Evolutionary conservation across 208 protist species (phyloP).

Genomic region (Histomonas meleagridis): DNA sequence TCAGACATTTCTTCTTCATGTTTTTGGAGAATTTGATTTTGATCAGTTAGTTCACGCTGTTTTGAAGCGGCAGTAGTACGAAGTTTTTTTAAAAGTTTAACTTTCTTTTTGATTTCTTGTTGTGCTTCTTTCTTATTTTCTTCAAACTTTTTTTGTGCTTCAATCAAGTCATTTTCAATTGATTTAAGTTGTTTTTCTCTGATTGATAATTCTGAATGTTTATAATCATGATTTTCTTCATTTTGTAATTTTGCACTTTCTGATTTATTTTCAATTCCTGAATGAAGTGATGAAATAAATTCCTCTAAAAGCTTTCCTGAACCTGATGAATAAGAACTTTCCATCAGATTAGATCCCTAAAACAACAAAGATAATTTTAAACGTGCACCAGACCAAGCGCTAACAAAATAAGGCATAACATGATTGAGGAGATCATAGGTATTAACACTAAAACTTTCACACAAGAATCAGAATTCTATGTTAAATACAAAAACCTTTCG

Average conservation of each 20-base stretch:
- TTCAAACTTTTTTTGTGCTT: background rate
- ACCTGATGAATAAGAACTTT: too few relatives aligned
- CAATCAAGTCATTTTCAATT: background rate
- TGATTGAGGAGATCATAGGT: too few relatives aligned
- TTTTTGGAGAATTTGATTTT: background rate
- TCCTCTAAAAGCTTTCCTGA: background rate
- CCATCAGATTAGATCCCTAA: too few relatives aligned
- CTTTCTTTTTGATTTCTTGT: slow-evolving; percentile 30
- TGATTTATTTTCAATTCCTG: background rate
- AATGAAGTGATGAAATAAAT: background rate
- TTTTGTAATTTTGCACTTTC: background rate
- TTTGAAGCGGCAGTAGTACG: background rate
- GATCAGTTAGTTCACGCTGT: slow-evolving; percentile 6
- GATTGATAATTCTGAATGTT: background rate
- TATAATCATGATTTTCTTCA: background rate
- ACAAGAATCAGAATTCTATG: background rate
- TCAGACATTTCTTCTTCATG: slow-evolving; percentile 20
- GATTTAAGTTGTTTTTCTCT: background rate
- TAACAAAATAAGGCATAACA: too few relatives aligned
- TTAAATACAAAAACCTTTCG: background rate
- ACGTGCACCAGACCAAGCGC: too few relatives aligned
- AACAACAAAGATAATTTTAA: too few relatives aligned
- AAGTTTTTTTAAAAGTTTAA: background rate
- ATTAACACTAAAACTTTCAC: background rate
- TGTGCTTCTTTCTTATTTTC: background rate